Percentiles rank a stretch among this genome's conserved stretches.
phyloP scores from a whole-genome alignment of 163 green algal genomes.

The Scenedesmus sp. region DNA sequence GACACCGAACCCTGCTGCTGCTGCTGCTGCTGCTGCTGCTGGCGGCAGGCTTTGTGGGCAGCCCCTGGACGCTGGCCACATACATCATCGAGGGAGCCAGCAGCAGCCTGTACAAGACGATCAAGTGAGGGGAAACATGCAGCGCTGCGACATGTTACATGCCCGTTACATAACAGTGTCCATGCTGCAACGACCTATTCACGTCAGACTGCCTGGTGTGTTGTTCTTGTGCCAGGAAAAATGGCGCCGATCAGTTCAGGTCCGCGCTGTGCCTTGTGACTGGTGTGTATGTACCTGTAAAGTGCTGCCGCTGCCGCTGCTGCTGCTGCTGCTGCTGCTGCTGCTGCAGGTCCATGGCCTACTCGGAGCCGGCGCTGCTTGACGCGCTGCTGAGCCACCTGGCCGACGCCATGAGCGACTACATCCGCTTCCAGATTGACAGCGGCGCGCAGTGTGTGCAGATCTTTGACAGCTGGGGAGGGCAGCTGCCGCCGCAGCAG shows the following conservation, averaged over 20 bases:
- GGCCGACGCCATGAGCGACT: constrained; percentile 91
- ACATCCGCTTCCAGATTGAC: constrained; percentile 92
- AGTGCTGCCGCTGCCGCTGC: too few species aligned
- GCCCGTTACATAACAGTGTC: too few species aligned
- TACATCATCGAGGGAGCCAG: constrained; percentile 94
- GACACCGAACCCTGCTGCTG: neutral
- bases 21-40: constrained; percentile 16
- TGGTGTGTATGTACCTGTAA: too few species aligned
- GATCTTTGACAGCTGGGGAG: constrained; percentile 99
- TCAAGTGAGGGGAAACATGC: constrained; percentile 75
- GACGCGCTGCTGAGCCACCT: constrained; percentile 91
- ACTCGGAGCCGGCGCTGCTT: constrained; percentile 86
- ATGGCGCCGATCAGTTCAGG: too few species aligned
- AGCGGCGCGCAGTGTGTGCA: constrained; percentile 93
- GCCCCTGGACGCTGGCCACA: constrained; percentile 96
- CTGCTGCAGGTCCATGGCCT: constrained; percentile 78
- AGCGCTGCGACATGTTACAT: constrained; percentile 91
- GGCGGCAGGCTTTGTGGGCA: constrained; percentile 92
- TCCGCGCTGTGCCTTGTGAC: too few species aligned
- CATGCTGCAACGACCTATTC: too few species aligned
- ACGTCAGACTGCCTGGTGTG: too few species aligned
- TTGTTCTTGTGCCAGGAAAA: too few species aligned
- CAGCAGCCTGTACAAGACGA: constrained; percentile 91
- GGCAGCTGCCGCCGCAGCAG: constrained; percentile 89
- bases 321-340: neutral